Conservation (phyloP, 805 yeast genomes). For the Brettanomyces anomalus region DNA sequence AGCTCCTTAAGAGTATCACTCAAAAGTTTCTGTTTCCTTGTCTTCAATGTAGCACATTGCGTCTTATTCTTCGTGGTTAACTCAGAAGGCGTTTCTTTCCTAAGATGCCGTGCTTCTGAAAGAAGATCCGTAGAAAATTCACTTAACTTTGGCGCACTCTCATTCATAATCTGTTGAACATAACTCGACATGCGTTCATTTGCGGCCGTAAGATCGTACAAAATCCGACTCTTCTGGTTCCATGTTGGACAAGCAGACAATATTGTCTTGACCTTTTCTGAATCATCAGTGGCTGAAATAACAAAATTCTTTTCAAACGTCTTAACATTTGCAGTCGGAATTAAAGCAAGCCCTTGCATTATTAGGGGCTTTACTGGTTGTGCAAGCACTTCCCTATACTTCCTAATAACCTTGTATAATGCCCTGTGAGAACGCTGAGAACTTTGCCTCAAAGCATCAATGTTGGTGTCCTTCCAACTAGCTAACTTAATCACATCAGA, state of each 20-base stretch:
- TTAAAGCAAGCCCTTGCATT: conserved; percentile 44
- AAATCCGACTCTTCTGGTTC: conserved; percentile 46
- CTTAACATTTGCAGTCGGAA: neutral
- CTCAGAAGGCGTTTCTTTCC: conserved; percentile 68
- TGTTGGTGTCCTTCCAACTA: conserved; percentile 94
- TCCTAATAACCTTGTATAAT: conserved; percentile 75
- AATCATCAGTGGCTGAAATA: conserved; percentile 1
- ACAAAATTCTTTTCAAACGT: neutral
- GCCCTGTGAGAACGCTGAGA: conserved; percentile 81
- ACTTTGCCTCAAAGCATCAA: conserved; percentile 88
- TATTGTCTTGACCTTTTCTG: conserved; percentile 3
- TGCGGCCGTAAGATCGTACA: conserved; percentile 42
- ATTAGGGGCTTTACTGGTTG: conserved; percentile 44
- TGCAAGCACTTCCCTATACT: conserved; percentile 59
- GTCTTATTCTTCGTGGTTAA: conserved; percentile 70
- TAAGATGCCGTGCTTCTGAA: conserved; percentile 51
- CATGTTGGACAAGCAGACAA: conserved; percentile 36
- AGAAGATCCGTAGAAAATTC: conserved; percentile 47
- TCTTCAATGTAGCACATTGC: conserved; percentile 56
- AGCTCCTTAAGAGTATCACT: conserved; percentile 72
- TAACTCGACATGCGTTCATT: conserved; percentile 49
- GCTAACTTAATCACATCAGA: conserved; percentile 81
- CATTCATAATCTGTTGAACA: conserved; percentile 24
- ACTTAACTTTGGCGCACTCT: conserved; percentile 38
- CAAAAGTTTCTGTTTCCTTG: conserved; percentile 72